A percentile compares a stretch with the other conserved stretches of the same genome.
Conservation (phyloP, 2,329 filamentous ascomycete genomes). For the Didymella pomorum region DNA sequence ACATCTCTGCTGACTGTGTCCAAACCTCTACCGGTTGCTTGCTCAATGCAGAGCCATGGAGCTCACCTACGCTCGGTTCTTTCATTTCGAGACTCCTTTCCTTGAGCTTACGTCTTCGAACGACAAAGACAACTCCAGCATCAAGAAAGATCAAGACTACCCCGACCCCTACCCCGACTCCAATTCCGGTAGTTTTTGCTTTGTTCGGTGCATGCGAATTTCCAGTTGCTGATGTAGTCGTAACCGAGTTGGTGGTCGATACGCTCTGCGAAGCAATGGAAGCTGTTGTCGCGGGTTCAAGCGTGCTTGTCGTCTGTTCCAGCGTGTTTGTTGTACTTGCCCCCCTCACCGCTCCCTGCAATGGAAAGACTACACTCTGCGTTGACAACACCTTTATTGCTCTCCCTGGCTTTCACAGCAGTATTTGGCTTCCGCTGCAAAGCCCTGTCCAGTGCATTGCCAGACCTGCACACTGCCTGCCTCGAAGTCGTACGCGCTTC, state of each 20-base stretch:
- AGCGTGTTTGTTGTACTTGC: neutral
- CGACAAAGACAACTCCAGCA: neutral
- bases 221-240: neutral
- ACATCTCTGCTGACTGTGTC: constrained; percentile 6
- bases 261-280: neutral
- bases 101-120: neutral
- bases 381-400: constrained; percentile 24
- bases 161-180: neutral
- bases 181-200: neutral
- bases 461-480: constrained; percentile 19
- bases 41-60: neutral
- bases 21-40: constrained; percentile 6
- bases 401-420: constrained; percentile 27
- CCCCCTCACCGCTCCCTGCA: constrained; percentile 3
- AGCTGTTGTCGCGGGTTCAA: no score
- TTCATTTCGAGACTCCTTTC: neutral
- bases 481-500: constrained; percentile 24
- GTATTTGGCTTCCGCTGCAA: constrained; percentile 19
- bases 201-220: neutral
- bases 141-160: neutral
- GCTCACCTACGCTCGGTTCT: neutral
- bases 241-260: neutral
- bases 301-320: no score
- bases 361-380: constrained; percentile 17
- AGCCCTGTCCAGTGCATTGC: constrained; percentile 23